Evolutionary conservation across 345 rosid species (phyloP), one percentile per base, ranked within the genome.

Genomic region (Stellera chamaejasme): DNA sequence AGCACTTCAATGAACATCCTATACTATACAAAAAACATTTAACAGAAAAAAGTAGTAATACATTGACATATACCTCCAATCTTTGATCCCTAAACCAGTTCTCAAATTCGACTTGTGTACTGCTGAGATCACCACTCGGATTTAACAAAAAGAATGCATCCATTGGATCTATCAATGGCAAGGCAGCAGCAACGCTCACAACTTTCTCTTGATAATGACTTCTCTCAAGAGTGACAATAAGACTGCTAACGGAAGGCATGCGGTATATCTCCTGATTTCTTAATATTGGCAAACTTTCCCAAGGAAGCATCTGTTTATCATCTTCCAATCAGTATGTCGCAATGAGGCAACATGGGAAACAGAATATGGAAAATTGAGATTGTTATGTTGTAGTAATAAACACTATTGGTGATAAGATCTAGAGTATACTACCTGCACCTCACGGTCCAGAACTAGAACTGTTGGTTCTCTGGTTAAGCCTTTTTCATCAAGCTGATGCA

Each of bases 241-340:
- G 84, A 73, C 97, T 89, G 59, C 81, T 79, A n/a, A 89, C 85
- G 7, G 94, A 86, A 56, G 99, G 99, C 93, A 93, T 84, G 48
- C 97, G 91, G 72, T 93, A 93, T 53, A 84, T 91, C 76, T 86
- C 99, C 53, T 84, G 91, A 52, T 77, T 82, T 76, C 97, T 77
- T 44, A 93, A 75, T 45, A 70, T 74, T 2, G 99, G 97, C 55
- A 93, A 69, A 66, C 73, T 93, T 74, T 93, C 99, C 99, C 99
- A 93, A 10, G 99, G 96, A 77, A 93, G 88, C 99, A 93, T 93
- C 97, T 93, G 72, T 55, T 64, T 51, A 60, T 13, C n/a, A 48
- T 45, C 42, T n/a, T 58, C 49, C 52, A 39, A 56, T 55, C 28
- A 78, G 60, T 16, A 19, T 42, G 49, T 28, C 13, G 0, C 43